Conservation (phyloP, 2,329 filamentous ascomycete genomes). For the Graphilbum ipis-grandicollis region DNA sequence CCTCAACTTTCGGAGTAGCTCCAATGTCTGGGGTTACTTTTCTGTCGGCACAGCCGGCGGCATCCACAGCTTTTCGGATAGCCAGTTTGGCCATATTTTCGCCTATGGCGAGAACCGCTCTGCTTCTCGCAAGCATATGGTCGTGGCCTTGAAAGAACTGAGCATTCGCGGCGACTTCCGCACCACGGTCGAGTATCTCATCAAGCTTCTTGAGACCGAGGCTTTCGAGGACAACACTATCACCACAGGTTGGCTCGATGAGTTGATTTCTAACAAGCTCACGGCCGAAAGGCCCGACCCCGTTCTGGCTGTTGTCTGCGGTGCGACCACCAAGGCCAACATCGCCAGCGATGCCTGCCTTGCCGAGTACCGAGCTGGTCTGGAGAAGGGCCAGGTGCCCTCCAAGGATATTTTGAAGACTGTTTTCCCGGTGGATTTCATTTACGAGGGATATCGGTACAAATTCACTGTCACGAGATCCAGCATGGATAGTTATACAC, state of each 20-base stretch:
- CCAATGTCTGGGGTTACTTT: slow-evolving; percentile 99
- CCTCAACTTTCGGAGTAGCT: slow-evolving; percentile 95
- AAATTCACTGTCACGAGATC: slow-evolving; percentile 96
- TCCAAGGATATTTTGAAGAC: slow-evolving; percentile 95
- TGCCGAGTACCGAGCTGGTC: slow-evolving; percentile 66
- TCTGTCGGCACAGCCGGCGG: slow-evolving; percentile 91
- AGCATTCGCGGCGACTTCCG: slow-evolving; percentile 99
- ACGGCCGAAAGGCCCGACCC: slow-evolving; percentile 91
- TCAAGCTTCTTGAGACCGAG: slow-evolving; percentile 95
- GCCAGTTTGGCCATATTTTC: slow-evolving; percentile 98
- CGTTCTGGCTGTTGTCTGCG: slow-evolving; percentile 85
- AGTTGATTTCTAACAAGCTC: slow-evolving; percentile 94
- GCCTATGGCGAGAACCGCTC: slow-evolving; percentile 96
- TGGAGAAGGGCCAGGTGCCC: slow-evolving; percentile 95
- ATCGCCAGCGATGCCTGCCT: slow-evolving; percentile 84
- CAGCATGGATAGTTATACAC: slow-evolving; percentile 82
- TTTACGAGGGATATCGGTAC: slow-evolving; percentile 91
- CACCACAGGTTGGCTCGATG: slow-evolving; percentile 95
- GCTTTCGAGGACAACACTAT: slow-evolving; percentile 99
- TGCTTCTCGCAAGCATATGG: slow-evolving; percentile 97
- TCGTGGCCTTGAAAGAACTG: slow-evolving; percentile 92
- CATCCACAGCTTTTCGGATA: slow-evolving; percentile 98
- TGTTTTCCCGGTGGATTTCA: slow-evolving; percentile 94
- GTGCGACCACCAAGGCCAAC: slow-evolving; percentile 88
- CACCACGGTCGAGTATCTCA: slow-evolving; percentile 95